Percentiles rank a stretch among this genome's conserved stretches.
phyloP scores from a whole-genome alignment of 2,329 filamentous ascomycete species.

The Penicillium sp. region DNA sequence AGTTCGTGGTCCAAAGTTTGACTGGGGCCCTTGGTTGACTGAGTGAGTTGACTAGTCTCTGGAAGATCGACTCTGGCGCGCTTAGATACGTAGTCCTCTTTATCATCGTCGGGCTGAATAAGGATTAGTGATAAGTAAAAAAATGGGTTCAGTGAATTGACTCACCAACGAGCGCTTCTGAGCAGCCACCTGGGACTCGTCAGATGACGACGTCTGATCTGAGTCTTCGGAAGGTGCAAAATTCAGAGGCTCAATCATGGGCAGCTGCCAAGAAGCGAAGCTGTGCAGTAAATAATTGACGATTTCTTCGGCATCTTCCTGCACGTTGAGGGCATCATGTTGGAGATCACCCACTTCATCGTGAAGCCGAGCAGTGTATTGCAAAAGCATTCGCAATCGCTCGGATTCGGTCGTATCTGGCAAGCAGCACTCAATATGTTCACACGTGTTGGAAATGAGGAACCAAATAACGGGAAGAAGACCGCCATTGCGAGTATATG shows the following conservation, averaged over 20 bases:
- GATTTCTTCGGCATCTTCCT: constrained; percentile 42
- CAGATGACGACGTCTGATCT: constrained; percentile 21
- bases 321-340: constrained; percentile 41
- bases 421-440: constrained; percentile 47
- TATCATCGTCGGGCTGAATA: constrained; percentile 33
- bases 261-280: constrained; percentile 40
- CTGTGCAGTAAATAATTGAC: constrained; percentile 37
- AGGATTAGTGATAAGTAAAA: constrained; percentile 13
- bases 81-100: constrained; percentile 33
- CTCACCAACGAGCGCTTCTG: constrained; percentile 37
- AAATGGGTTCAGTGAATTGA: neutral
- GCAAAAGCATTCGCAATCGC: constrained; percentile 35
- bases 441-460: constrained; percentile 46
- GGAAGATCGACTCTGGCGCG: constrained; percentile 38
- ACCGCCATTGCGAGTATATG: constrained; percentile 33
- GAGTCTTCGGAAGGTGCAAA: constrained; percentile 32
- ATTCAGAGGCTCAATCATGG: constrained; percentile 38
- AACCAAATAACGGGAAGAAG: constrained; percentile 47
- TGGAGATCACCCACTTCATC: constrained; percentile 43
- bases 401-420: constrained; percentile 36
- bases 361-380: constrained; percentile 34
- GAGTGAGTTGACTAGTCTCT: constrained; percentile 37
- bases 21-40: constrained; percentile 33
- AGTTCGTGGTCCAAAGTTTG: constrained; percentile 32
- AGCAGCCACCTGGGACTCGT: constrained; percentile 13